Evolutionary conservation across 805 yeast species (phyloP), one percentile per base, ranked within the genome.

Genomic region (Candida chauliodis): DNA sequence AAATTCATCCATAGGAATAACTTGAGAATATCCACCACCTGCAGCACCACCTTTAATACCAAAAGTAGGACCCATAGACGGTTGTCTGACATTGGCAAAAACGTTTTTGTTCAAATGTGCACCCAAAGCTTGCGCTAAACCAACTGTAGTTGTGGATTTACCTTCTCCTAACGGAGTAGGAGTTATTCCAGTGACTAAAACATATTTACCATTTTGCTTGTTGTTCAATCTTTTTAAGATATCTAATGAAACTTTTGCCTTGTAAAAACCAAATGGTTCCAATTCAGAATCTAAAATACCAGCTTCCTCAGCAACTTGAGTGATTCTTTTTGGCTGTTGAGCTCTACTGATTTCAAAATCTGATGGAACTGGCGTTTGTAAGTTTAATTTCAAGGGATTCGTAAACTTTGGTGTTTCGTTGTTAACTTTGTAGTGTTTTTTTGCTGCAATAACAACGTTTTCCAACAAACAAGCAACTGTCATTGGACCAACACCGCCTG

Each of bases 401-500:
- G 74, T 67, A 52, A 61, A 63, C 43, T 63, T 59, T 27, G 73
- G 73, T 36, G 74, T 68, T 37, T 54, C 58, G 50, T 61, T 66
- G 53, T 53, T 75, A 39, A 54, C 57, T 23, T 49, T 43, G 50
- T 61, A 66, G 52, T 64, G 69, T 44, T 71, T 68, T 56, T 79
- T 73, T 27, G 93, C 90, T 36, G 90, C 83, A 39, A 69, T 62
- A 26, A 79, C 66, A 20, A 84, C 89, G 57, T 85, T 85, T 47
- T 78, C 79, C 58, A 83, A 76, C 40, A 85, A 67, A 78, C 81
- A 81, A 19, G 93, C 93, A 32, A 85, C 91, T 10, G 95, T 85
- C 95, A 85, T 85, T 55, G 95, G 95, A 37, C 95, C 95, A 47
- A 85, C 95, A 48, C 95, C 95, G 58, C 95, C 95, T 37, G 95